Evolutionary conservation across 2,329 filamentous ascomycete genomes (phyloP).

Genomic region (Aureobasidium sp.): DNA sequence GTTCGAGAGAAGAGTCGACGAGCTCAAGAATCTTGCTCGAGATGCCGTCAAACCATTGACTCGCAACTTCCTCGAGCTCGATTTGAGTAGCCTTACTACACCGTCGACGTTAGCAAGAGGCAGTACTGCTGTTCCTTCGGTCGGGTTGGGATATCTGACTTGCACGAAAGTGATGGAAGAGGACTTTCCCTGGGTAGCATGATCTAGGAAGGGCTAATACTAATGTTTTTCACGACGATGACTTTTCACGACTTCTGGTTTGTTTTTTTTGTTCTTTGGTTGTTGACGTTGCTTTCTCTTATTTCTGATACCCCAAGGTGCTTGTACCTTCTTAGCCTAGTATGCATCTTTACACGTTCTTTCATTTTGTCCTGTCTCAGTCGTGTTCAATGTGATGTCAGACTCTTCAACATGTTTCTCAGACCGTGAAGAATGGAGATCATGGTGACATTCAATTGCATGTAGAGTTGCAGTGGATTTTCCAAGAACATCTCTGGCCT

Average conservation of each 20-base stretch:
- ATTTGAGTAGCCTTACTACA: slow-evolving; percentile 39
- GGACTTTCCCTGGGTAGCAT: slow-evolving; percentile 53
- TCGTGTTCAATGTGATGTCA: no score
- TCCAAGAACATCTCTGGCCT: not conserved
- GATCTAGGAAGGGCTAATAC: not conserved
- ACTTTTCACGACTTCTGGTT: not conserved
- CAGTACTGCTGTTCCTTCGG: not conserved
- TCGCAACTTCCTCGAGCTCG: slow-evolving; percentile 76
- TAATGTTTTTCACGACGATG: not conserved
- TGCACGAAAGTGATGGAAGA: slow-evolving; percentile 53
- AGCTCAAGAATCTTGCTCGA: slow-evolving; percentile 75
- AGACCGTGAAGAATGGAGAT: no score
- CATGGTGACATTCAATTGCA: no score
- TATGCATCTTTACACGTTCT: no score
- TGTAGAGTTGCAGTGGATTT: no score
- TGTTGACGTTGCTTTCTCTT: not conserved
- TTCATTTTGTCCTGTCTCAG: no score
- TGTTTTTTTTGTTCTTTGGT: not conserved
- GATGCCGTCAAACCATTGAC: slow-evolving; percentile 80
- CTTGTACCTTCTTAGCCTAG: not conserved
- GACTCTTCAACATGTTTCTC: no score
- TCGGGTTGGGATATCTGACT: slow-evolving; percentile 50
- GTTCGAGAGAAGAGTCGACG: slow-evolving; percentile 82
- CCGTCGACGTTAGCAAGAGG: not conserved
- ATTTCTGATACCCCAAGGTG: not conserved